Conservation (phyloP, 805 yeast genomes). For the Lipomyces spencermartinsiae region DNA sequence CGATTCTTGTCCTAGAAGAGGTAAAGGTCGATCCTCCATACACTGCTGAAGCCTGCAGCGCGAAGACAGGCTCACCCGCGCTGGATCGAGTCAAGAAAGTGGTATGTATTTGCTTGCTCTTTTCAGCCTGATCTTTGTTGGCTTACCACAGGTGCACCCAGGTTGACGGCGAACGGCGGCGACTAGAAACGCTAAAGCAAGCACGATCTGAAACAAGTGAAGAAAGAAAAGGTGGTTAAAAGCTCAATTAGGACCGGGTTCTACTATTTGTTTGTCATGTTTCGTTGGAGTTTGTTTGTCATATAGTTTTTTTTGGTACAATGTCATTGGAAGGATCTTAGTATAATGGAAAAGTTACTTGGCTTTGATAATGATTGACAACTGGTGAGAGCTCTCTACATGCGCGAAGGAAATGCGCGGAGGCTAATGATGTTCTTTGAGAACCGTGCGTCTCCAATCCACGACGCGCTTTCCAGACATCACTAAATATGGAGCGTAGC, state of each 20-base stretch:
- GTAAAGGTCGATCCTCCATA: slow-evolving; percentile 56
- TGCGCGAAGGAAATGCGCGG: neutral
- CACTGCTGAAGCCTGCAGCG: slow-evolving; percentile 44
- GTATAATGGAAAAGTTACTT: neutral
- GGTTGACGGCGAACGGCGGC: slow-evolving; percentile 54
- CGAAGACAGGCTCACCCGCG: slow-evolving; percentile 47
- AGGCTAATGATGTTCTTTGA: no score
- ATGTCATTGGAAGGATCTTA: neutral
- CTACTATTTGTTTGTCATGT: neutral
- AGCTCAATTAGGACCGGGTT: neutral
- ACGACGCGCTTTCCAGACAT: no score
- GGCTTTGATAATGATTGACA: neutral
- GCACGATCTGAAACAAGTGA: neutral
- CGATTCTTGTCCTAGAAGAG: slow-evolving; percentile 56
- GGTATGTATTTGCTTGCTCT: slow-evolving; percentile 44
- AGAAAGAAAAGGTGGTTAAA: slow-evolving; percentile 60
- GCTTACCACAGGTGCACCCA: neutral
- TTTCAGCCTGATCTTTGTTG: neutral
- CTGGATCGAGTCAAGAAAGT: slow-evolving; percentile 54
- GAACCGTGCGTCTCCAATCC: no score
- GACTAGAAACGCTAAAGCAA: slow-evolving; percentile 45
- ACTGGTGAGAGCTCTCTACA: neutral
- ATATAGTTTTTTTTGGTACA: neutral
- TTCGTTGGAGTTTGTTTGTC: neutral
- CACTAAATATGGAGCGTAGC: neutral